Conservation (phyloP, 2,329 filamentous ascomycete genomes). For the Penicillium crustosum region DNA sequence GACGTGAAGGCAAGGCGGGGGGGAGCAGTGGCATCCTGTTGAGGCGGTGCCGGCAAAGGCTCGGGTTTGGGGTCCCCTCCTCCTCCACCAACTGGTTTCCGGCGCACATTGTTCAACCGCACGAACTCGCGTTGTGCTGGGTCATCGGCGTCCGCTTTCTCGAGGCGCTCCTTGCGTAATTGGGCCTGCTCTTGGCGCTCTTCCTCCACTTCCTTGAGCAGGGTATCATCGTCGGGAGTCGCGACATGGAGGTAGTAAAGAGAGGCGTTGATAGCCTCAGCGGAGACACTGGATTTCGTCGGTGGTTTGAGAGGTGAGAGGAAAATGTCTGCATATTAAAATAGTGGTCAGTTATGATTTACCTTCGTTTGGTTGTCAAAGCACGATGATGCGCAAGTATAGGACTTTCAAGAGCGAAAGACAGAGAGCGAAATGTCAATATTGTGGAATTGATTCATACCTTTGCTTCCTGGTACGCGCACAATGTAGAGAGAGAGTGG, state of each 20-base stretch:
- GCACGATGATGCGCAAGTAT: slow-evolving; percentile 5
- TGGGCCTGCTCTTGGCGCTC: slow-evolving; percentile 34
- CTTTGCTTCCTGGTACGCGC: slow-evolving; percentile 84
- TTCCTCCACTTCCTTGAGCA: slow-evolving; percentile 42
- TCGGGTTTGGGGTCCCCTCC: slow-evolving; percentile 9
- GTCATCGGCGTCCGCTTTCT: slow-evolving; percentile 23
- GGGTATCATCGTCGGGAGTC: slow-evolving; percentile 55
- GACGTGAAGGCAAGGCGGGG: slow-evolving; percentile 23
- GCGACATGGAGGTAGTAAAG: slow-evolving; percentile 90
- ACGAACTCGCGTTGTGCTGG: slow-evolving; percentile 30
- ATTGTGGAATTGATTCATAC: slow-evolving; percentile 46
- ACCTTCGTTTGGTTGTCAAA: slow-evolving; percentile 8
- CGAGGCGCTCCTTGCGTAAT: slow-evolving; percentile 26
- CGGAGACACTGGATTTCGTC: slow-evolving; percentile 77
- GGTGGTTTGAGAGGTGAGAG: slow-evolving; percentile 88
- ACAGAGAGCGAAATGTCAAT: neutral
- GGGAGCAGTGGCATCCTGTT: slow-evolving; percentile 14
- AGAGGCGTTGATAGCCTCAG: slow-evolving; percentile 79
- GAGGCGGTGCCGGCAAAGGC: neutral
- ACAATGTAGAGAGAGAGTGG: slow-evolving; percentile 87
- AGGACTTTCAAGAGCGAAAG: neutral
- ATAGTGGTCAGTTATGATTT: slow-evolving; percentile 18
- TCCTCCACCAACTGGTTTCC: slow-evolving; percentile 37
- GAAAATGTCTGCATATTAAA: slow-evolving; percentile 68
- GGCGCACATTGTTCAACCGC: slow-evolving; percentile 40